These are phyloP conservation scores for Suhomyces bribrorum DNA, from an alignment of 1,139 yeast species.

Conservation along the genomic window DNA sequence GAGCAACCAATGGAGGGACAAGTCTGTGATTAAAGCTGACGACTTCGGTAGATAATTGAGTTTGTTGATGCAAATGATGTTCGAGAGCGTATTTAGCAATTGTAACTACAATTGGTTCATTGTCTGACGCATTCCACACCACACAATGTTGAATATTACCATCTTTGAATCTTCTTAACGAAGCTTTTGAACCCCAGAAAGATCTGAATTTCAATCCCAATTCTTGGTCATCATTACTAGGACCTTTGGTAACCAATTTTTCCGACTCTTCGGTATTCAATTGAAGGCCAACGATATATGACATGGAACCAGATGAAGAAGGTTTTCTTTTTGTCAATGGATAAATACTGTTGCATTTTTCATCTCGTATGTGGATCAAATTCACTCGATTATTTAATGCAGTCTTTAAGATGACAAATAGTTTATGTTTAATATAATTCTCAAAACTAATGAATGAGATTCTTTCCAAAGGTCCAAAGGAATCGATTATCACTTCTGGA, in stretches of 20 bases:
- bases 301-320: slow-evolving; percentile 29
- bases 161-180: slow-evolving; percentile 86
- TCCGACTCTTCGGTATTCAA: slow-evolving; percentile 78
- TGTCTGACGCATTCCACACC: slow-evolving; percentile 67
- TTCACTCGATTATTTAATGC: slow-evolving; percentile 71
- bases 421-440: slow-evolving; percentile 60
- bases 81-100: slow-evolving; percentile 65
- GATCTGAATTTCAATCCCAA: slow-evolving; percentile 65
- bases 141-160: slow-evolving; percentile 89
- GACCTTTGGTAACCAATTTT: slow-evolving; percentile 83
- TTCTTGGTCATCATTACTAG: slow-evolving; percentile 61
- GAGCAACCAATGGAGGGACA: slow-evolving; percentile 52
- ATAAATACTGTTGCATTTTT: slow-evolving; percentile 32
- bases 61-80: slow-evolving; percentile 58
- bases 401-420: slow-evolving; percentile 56
- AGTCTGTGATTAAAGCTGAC: slow-evolving; percentile 50
- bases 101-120: slow-evolving; percentile 65
- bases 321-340: slow-evolving; percentile 63
- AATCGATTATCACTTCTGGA: slow-evolving; percentile 40
- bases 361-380: slow-evolving; percentile 43
- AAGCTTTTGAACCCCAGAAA: slow-evolving; percentile 89
- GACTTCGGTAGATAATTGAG: slow-evolving; percentile 41
- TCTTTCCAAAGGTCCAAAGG: slow-evolving; percentile 72
- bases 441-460: slow-evolving; percentile 72
- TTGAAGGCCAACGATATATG: slow-evolving; percentile 59